phyloP scores from a whole-genome alignment of 169 alveolate genomes.

The Eimeria zaria region DNA sequence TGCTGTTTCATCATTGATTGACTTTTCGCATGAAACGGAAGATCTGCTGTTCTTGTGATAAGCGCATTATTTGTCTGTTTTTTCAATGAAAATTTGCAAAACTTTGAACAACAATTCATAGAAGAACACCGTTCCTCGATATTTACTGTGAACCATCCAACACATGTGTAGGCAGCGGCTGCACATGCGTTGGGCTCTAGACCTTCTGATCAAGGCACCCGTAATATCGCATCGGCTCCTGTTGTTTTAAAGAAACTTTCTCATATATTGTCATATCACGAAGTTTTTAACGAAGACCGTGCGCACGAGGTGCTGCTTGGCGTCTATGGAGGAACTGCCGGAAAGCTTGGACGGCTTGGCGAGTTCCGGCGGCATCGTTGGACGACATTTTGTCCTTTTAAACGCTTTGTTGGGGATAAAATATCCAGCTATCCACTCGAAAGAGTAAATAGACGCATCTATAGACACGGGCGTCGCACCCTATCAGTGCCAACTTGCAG shows the following conservation, averaged over 20 bases:
- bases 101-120: background rate
- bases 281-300: background rate
- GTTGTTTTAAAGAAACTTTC: background rate
- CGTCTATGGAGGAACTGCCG: background rate
- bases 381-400: background rate
- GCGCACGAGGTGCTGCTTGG: slow-evolving; percentile 13
- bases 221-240: background rate
- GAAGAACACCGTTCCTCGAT: background rate
- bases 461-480: background rate
- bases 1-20: background rate
- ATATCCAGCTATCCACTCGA: background rate
- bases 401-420: background rate
- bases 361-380: background rate
- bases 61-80: background rate
- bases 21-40: background rate
- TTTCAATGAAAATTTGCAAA: background rate
- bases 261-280: background rate
- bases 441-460: background rate
- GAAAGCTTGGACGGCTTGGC: background rate
- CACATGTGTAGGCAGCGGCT: slow-evolving; percentile 66
- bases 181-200: slow-evolving; percentile 40
- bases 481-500: background rate
- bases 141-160: background rate
- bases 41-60: background rate
- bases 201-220: background rate